Conservation (phyloP, 208 protist genomes). For the Crithidia fasciculata region DNA sequence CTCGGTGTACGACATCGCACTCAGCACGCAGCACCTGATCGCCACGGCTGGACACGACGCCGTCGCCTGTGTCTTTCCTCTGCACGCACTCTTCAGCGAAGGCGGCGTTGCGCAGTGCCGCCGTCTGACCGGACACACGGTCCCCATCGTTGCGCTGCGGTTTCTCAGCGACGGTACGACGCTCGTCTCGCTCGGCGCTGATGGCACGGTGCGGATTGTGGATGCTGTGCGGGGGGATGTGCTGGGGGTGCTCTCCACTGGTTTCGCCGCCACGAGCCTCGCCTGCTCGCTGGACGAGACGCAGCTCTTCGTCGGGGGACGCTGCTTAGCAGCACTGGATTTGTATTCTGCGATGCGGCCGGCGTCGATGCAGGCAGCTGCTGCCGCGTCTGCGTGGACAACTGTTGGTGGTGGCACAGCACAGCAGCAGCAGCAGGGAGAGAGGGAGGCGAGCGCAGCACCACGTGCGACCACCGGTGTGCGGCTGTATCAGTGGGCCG, state of each 20-base stretch:
- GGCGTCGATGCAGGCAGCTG: conserved; percentile 2
- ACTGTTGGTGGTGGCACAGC: background rate
- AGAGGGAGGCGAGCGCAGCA: background rate
- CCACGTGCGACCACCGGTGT: conserved; percentile 1
- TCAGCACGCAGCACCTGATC: conserved; percentile 50
- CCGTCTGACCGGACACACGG: conserved; percentile 57
- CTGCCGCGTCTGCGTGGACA: conserved; percentile 3
- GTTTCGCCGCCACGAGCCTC: conserved; percentile 55
- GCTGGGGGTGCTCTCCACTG: conserved; percentile 41
- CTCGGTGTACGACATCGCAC: conserved; percentile 56
- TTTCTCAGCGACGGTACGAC: conserved; percentile 36
- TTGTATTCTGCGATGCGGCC: conserved; percentile 41
- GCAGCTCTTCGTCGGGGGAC: conserved; percentile 62
- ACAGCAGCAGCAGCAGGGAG: background rate
- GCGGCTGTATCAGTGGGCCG: conserved; percentile 27
- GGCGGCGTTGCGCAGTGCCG: conserved; percentile 16
- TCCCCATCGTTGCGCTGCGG: conserved; percentile 43
- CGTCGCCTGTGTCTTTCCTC: conserved; percentile 47
- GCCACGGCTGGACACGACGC: conserved; percentile 79
- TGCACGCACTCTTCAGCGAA: conserved; percentile 31
- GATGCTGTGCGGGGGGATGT: conserved; percentile 30
- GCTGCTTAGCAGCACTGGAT: conserved; percentile 52
- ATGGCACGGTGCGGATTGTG: conserved; percentile 46
- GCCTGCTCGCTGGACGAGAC: conserved; percentile 74
- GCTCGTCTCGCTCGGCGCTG: conserved; percentile 25